Conservation (phyloP, 345 rosid genomes). For the Zanthoxylum bungeanum region DNA sequence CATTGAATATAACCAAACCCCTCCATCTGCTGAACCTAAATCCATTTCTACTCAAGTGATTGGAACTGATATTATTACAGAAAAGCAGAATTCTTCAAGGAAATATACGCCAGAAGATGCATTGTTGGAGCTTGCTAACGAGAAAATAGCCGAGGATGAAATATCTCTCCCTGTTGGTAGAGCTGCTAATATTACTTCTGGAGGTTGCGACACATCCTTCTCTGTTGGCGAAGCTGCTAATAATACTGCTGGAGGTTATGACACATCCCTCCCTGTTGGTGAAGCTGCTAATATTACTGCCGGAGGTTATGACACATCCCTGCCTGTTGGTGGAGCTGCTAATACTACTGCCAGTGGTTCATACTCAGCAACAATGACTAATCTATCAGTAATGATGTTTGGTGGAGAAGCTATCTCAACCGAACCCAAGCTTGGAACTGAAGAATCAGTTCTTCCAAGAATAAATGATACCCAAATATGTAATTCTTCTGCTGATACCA, state of each 20-base stretch:
- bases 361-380: constrained; percentile 14
- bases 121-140: constrained; percentile 30
- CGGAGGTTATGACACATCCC: constrained; percentile 9
- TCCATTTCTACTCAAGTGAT: constrained; percentile 6
- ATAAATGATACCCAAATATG: constrained; percentile 12
- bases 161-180: neutral
- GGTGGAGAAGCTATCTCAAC: constrained; percentile 24
- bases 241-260: constrained; percentile 22
- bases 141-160: constrained; percentile 20
- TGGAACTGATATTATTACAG: constrained; percentile 26
- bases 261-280: constrained; percentile 3
- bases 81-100: constrained; percentile 15
- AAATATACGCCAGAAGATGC: constrained; percentile 31
- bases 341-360: neutral
- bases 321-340: constrained; percentile 11
- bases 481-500: constrained; percentile 18
- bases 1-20: neutral
- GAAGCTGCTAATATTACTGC: constrained; percentile 9
- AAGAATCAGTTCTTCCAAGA: constrained; percentile 25
- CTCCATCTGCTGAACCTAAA: constrained; percentile 4
- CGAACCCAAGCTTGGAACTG: constrained; percentile 15
- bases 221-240: constrained; percentile 23
- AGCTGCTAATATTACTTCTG: constrained; percentile 7
- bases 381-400: constrained; percentile 23
- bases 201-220: neutral